Conservation (phyloP, 331 rosid species). For the Rhamnella rubrinervis region DNA sequence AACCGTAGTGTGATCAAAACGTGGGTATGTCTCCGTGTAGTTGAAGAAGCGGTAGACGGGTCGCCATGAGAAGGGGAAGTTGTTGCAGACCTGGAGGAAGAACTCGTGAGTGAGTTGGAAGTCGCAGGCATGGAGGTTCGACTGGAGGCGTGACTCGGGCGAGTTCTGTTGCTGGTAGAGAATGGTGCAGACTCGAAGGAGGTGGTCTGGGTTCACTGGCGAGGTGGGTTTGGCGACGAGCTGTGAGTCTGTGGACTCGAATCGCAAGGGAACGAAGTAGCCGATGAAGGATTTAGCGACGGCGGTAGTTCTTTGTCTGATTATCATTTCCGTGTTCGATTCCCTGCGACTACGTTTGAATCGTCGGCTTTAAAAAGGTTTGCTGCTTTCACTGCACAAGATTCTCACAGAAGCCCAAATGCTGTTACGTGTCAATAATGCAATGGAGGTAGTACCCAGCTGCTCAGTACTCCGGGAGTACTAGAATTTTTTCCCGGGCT, state of each 20-base stretch:
- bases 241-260: constrained; percentile 14
- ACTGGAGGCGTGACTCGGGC: constrained; percentile 51
- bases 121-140: constrained; percentile 52
- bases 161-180: constrained; percentile 78
- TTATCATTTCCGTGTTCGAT: not conserved
- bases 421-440: too few relatives aligned
- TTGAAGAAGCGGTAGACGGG: constrained; percentile 65
- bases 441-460: too few relatives aligned
- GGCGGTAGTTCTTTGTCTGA: not conserved
- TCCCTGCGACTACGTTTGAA: too few relatives aligned
- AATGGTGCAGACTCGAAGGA: constrained; percentile 67
- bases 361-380: too few relatives aligned
- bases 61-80: constrained; percentile 81
- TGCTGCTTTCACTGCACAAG: too few relatives aligned
- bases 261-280: not conserved
- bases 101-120: constrained; percentile 73
- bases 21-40: constrained; percentile 38
- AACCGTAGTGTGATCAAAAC: constrained; percentile 50
- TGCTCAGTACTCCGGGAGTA: too few relatives aligned
- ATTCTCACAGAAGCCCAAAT: too few relatives aligned
- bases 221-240: not conserved
- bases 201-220: constrained; percentile 47
- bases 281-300: not conserved
- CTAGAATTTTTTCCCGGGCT: too few relatives aligned
- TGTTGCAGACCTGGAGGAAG: constrained; percentile 86